Base-by-base conservation (phyloP, 2,329 filamentous ascomycete species). In the Neocatenulostroma microsporum region DNA sequence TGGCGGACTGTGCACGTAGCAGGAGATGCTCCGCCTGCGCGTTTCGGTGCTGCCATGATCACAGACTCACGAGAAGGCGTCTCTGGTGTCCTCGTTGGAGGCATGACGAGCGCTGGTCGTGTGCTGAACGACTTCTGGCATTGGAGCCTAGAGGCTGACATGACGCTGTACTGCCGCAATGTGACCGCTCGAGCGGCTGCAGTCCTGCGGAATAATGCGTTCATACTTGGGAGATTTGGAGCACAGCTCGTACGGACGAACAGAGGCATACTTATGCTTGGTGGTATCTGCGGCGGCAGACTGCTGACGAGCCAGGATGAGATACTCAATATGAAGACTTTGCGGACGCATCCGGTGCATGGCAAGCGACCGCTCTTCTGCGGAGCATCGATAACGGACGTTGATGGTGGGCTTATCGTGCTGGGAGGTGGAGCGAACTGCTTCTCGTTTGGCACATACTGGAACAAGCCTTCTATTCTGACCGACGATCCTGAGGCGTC, bases 401-500 rank as follows among this genome's bases (percentile, higher is more conserved):
- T 71, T 1, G 62, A 63, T 19, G 51, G 64, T 20, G 61, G 71
- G 13, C 50, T 87, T 3, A 51, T 84, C 8, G 63, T 93, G 6
- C 60, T 82, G 31, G 86, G 86, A 1, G 88, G 88, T 12, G 88
- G 86, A 24, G 85, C 83, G 12, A 84, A 86, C 0, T 94, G 86
- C 57, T 94, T 94, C 64, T 87, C 84, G 0, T 94, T 94, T 72
- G 87, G 87, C 1, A 84, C 83, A 5, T 87, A 76, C 52, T 93
- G 84, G 84, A 88, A 87, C 34, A 68, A 70, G 21, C 76, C 76
- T 1, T 65, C 70, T 10, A 42, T 56, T 7, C 41, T 58, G 5
- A 54, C 49, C 21, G 48, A 53, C 30, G 42, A 46, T 5, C 43
- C 42, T 9, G 33, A 50, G 8, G 45, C 46, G 18, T 44, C 43